Conservation (phyloP, 163 green algal species). For the Picocystis sp. region DNA sequence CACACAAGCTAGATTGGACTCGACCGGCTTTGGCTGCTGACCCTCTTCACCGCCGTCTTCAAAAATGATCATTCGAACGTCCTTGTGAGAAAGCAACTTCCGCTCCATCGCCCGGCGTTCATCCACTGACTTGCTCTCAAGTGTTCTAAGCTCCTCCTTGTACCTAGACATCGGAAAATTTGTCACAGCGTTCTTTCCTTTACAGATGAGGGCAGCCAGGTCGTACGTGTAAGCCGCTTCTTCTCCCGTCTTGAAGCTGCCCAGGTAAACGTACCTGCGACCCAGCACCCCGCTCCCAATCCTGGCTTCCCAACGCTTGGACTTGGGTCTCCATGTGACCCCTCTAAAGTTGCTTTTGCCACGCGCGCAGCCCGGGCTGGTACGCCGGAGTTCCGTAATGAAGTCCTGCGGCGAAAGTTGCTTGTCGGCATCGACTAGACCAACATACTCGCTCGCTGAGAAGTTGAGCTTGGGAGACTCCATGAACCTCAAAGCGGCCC, state of each 20-base stretch:
- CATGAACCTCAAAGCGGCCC: background rate
- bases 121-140: too few relatives aligned
- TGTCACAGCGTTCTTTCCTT: conserved; percentile 4
- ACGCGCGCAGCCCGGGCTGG: conserved; percentile 1
- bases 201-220: conserved; percentile 1
- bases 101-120: too few relatives aligned
- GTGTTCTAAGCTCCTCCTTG: background rate
- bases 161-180: conserved; percentile 6
- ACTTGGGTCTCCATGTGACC: too few relatives aligned
- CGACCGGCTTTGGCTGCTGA: too few relatives aligned
- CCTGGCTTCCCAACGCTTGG: conserved; percentile 2
- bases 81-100: too few relatives aligned
- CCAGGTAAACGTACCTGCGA: conserved; percentile 5
- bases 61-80: too few relatives aligned
- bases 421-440: background rate
- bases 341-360: conserved; percentile 1
- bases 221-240: conserved; percentile 2
- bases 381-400: conserved; percentile 3
- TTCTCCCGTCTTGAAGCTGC: conserved; percentile 2
- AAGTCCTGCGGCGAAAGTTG: background rate
- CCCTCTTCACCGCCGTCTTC: too few relatives aligned
- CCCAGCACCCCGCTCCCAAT: conserved; percentile 1
- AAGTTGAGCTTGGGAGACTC: background rate
- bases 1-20: too few relatives aligned
- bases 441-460: background rate